Base-by-base conservation (phyloP, 164 flowering plant genomes). In the Sedum album region DNA sequence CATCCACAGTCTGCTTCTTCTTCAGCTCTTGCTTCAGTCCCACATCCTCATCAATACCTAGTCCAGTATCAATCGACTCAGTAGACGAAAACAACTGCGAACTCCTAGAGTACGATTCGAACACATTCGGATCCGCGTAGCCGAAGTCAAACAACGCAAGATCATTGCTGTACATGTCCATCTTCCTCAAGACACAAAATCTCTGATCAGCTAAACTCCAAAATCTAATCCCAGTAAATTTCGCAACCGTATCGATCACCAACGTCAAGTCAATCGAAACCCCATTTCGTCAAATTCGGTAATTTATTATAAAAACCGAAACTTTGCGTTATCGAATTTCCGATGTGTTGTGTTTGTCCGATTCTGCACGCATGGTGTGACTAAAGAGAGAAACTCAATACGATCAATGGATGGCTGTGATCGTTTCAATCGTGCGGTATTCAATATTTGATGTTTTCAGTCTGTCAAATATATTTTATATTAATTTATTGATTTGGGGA, bases 91-190 rank as follows among this genome's bases (percentile, higher is more conserved):
- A 57, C 31, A 65, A 25, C 67, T 35, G 41, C 13, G 72, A 69
- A 33, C 41, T 63, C 6, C 49, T 74, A 60, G 70, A 35, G 62
- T 66, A 67, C 35, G 76, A 71, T 11, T 73, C 69, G 48, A 68
- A 0, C 41, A 65, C 31, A 4, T 30, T 57, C 62, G 75, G 71
- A 73, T 78, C 79, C 51, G 78, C 60, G 73, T 73, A 66, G 33
- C 20, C 46, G 55, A 39, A 39, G 33, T 66, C 51, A 18, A 39
- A 44, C 17, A 66, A 20, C 30, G 33, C 25, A 44, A 28, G 31
- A 66, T 69, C 25, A 23, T 31, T 26, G 66, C 53, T 39, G 46
- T 71, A 60, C 64, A 51, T 21, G 38, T 2, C 31, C 66, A 42
- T 66, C 42, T 23, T 15, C 18, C 15, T 11, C 28, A 21, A 23